These are phyloP conservation scores for Aspergillus sp. DNA, from an alignment of 2,329 filamentous ascomycete species.

Conservation along the genomic window DNA sequence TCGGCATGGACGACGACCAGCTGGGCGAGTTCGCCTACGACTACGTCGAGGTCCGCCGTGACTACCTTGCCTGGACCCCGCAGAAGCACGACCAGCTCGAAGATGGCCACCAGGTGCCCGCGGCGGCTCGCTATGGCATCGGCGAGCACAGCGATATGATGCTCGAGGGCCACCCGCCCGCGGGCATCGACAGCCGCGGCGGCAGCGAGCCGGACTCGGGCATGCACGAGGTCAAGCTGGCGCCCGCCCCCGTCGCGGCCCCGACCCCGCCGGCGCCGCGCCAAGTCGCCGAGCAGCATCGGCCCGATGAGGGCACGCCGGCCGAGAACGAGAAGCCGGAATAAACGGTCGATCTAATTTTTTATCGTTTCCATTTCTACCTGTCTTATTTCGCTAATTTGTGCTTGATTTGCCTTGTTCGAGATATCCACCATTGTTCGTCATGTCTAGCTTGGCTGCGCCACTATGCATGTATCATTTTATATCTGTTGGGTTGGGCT, in stretches of 20 bases:
- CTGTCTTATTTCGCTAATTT: conserved; percentile 9
- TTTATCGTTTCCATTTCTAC: conserved; percentile 6
- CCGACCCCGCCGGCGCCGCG: conserved; percentile 22
- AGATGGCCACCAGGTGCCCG: conserved; percentile 55
- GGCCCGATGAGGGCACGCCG: conserved; percentile 14
- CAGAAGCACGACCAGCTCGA: conserved; percentile 43
- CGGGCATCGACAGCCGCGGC: conserved; percentile 29
- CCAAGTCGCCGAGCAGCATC: conserved; percentile 29
- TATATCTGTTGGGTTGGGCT: conserved; percentile 8
- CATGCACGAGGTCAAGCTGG: conserved; percentile 32
- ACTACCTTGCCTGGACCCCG: conserved; percentile 52
- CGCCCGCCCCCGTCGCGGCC: conserved; percentile 3
- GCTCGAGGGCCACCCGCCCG: conserved; percentile 55
- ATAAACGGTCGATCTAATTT: conserved; percentile 2
- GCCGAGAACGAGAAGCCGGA: conserved; percentile 25
- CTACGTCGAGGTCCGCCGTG: conserved; percentile 51
- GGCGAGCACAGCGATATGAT: conserved; percentile 60
- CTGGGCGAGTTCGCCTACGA: conserved; percentile 54
- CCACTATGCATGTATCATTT: conserved; percentile 11
- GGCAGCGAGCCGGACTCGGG: conserved; percentile 28
- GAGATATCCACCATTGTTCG: conserved; percentile 28
- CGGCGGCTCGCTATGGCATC: conserved; percentile 60
- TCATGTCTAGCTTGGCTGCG: conserved; percentile 22
- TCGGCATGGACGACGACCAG: conserved; percentile 59
- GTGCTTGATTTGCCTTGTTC: conserved; percentile 11